Evolutionary conservation across 805 yeast species (phyloP).

Genomic region (Saccharomycopsis javanensis): DNA sequence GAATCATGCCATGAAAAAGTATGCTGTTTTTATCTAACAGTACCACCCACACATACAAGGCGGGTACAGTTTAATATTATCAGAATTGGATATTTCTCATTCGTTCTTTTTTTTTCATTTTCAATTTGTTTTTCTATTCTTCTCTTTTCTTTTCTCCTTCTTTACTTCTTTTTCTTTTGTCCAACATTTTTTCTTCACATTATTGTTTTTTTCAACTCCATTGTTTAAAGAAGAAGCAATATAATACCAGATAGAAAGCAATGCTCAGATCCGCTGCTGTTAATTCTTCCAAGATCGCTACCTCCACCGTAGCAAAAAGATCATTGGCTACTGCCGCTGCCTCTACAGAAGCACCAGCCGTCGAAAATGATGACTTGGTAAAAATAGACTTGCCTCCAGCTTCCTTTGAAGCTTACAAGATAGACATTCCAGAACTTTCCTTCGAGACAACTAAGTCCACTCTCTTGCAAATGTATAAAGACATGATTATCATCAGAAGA

Average conservation of each 20-base stretch:
- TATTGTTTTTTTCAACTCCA: neutral
- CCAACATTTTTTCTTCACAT: neutral
- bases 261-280: slow-evolving; percentile 22
- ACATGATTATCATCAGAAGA: slow-evolving; percentile 88
- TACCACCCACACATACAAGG: neutral
- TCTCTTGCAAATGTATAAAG: slow-evolving; percentile 88
- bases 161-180: neutral
- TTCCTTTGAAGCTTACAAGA: slow-evolving; percentile 78
- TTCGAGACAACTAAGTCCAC: slow-evolving; percentile 75
- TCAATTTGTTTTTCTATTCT: no score
- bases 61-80: neutral
- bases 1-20: neutral
- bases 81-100: no score
- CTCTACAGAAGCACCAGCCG: slow-evolving; percentile 4
- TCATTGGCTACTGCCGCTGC: slow-evolving; percentile 27
- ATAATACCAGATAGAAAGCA: neutral
- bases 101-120: no score
- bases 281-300: slow-evolving; percentile 18
- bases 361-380: slow-evolving; percentile 24
- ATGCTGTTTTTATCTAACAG: neutral
- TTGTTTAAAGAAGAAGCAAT: neutral
- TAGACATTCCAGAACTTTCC: slow-evolving; percentile 60
- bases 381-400: slow-evolving; percentile 61
- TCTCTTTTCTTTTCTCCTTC: neutral
- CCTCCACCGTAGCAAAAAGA: slow-evolving; percentile 18